Percentiles rank a stretch among this genome's conserved stretches.
These are phyloP conservation scores for Monilinia fructicola DNA, from an alignment of 2,329 filamentous ascomycete species.

Conservation along the genomic window DNA sequence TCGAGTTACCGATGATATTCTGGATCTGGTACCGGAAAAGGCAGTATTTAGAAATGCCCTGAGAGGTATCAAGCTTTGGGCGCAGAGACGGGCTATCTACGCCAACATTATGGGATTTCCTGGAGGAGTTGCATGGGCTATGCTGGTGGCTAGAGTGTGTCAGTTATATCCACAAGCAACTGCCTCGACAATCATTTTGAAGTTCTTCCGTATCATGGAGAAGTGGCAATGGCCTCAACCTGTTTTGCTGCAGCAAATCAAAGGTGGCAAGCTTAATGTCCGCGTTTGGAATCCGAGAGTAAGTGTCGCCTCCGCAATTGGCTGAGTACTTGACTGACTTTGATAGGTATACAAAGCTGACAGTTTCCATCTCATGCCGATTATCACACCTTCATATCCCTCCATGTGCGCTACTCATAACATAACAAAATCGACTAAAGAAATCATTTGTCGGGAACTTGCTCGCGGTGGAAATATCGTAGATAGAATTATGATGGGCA, in stretches of 20 bases:
- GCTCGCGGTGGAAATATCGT: slow-evolving; percentile 74
- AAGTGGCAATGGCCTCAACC: slow-evolving; percentile 94
- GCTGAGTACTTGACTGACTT: slow-evolving; percentile 32
- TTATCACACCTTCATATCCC: slow-evolving; percentile 96
- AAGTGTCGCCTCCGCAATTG: slow-evolving; percentile 34
- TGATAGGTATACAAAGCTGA: slow-evolving; percentile 48
- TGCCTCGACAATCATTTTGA: slow-evolving; percentile 82
- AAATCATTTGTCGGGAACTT: slow-evolving; percentile 80
- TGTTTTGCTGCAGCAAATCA: slow-evolving; percentile 85
- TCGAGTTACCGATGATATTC: slow-evolving; percentile 88
- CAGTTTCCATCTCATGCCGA: slow-evolving; percentile 88
- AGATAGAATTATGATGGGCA: slow-evolving; percentile 74
- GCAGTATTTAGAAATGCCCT: slow-evolving; percentile 87
- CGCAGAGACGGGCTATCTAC: slow-evolving; percentile 87
- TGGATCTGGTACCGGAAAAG: slow-evolving; percentile 82
- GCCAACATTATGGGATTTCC: slow-evolving; percentile 96
- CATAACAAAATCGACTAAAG: slow-evolving; percentile 80
- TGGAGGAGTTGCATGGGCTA: slow-evolving; percentile 95
- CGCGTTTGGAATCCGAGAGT: slow-evolving; percentile 94
- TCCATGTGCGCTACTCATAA: slow-evolving; percentile 98
- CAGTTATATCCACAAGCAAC: slow-evolving; percentile 94
- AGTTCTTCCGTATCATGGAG: slow-evolving; percentile 91
- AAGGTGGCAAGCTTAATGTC: slow-evolving; percentile 76
- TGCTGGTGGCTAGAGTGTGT: slow-evolving; percentile 93
- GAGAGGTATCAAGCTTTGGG: slow-evolving; percentile 94